Percentiles rank a stretch among this genome's conserved stretches.
Evolutionary conservation across 2,329 filamentous ascomycete species (phyloP).

Genomic region (Cercospora berteroae): DNA sequence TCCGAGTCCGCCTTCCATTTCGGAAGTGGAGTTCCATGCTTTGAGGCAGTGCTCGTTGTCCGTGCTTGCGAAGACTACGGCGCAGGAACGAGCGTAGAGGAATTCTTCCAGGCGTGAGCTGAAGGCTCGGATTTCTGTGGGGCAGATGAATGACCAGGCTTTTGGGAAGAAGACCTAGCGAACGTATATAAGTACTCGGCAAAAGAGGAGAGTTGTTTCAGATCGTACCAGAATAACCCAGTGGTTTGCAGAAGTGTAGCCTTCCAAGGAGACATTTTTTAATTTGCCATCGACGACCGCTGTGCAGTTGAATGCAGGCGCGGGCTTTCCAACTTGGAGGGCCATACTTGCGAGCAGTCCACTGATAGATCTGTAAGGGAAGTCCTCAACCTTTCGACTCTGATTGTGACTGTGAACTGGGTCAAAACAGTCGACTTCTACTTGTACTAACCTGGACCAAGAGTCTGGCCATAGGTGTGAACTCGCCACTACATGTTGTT

Average conservation of each 20-base stretch:
- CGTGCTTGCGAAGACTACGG: constrained; percentile 61
- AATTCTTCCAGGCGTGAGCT: constrained; percentile 62
- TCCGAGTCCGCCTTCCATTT: constrained; percentile 62
- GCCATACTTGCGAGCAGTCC: neutral
- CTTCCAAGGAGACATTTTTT: constrained; percentile 34
- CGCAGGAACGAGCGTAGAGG: constrained; percentile 54
- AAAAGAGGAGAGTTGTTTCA: neutral
- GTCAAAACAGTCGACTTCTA: neutral
- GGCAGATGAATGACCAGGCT: constrained; percentile 68
- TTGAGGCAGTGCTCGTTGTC: constrained; percentile 60
- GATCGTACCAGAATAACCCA: constrained; percentile 58
- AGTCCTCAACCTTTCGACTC: neutral
- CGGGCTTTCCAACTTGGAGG: constrained; percentile 32
- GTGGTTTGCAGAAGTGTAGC: constrained; percentile 42
- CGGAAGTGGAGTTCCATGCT: constrained; percentile 58
- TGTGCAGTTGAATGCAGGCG: constrained; percentile 31
- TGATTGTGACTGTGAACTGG: neutral
- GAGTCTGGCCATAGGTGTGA: neutral
- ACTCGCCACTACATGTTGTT: neutral
- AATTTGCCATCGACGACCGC: constrained; percentile 36
- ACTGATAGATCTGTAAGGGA: neutral
- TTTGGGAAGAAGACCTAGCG: constrained; percentile 59
- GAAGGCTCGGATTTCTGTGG: constrained; percentile 65
- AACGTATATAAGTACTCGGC: neutral
- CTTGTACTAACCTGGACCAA: neutral